These are phyloP conservation scores for Coniochaeta prunicola DNA, from an alignment of 2,329 filamentous ascomycete genomes.

Conservation along the genomic window DNA sequence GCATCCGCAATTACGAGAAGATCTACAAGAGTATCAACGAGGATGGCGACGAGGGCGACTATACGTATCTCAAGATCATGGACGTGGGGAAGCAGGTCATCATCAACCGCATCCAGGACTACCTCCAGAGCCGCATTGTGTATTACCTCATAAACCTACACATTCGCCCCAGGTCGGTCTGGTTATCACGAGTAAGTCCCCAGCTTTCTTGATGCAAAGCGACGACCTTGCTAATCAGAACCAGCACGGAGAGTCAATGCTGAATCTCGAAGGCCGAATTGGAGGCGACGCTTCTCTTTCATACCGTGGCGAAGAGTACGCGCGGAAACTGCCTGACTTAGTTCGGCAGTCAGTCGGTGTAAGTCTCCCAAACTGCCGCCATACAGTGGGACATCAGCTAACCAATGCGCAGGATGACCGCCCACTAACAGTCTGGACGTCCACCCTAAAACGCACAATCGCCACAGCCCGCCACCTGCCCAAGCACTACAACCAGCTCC, in stretches of 20 bases:
- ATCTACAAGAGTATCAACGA: constrained; percentile 91
- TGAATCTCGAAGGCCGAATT: constrained; percentile 84
- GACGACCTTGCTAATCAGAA: constrained; percentile 4
- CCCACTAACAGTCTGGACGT: constrained; percentile 56
- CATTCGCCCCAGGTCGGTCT: constrained; percentile 93
- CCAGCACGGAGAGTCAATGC: constrained; percentile 89
- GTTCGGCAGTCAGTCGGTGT: constrained; percentile 83
- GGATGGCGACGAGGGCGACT: constrained; percentile 67
- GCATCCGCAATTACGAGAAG: constrained; percentile 96
- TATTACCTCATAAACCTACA: constrained; percentile 99
- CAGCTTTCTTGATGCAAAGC: background rate
- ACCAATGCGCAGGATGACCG: constrained; percentile 42
- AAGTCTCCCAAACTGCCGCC: constrained; percentile 24
- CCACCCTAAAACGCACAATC: constrained; percentile 71
- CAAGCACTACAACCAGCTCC: constrained; percentile 79
- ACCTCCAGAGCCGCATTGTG: constrained; percentile 89
- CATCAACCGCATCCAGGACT: constrained; percentile 96
- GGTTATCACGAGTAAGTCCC: constrained; percentile 75
- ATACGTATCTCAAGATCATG: constrained; percentile 96
- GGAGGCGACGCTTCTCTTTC: constrained; percentile 88
- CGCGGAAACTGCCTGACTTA: constrained; percentile 73
- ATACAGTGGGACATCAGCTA: background rate
- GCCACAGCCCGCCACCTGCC: constrained; percentile 82
- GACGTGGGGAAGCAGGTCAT: constrained; percentile 93
- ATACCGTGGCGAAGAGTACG: constrained; percentile 79